Evolutionary conservation across 116 monocot genomes (phyloP), one percentile per base, ranked within the genome.

Genomic region (Cymodocea nodosa): DNA sequence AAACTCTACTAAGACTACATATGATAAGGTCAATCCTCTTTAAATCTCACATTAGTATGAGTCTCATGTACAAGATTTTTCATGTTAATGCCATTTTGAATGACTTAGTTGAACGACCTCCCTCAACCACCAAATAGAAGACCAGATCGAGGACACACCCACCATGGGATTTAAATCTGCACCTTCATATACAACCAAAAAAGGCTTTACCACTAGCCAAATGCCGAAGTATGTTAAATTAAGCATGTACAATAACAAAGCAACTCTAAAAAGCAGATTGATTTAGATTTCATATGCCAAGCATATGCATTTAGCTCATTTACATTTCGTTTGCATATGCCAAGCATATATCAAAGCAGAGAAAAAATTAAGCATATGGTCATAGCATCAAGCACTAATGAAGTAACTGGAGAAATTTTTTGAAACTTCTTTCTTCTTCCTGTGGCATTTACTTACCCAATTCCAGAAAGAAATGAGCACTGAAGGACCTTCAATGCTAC

Each of bases 381-480:
- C 7, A 10, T 8, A 8, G 12, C 9, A 44, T 44, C 44, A 1
- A 12, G 11, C 1, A 44, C 44, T 8, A 44, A 12, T 44, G 12
- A 44, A 44, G 44, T 44, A 56, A 34, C 1, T 60, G 36, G 16
- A 17, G 15, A 0, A 35, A 60, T 16, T 16, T 5, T 35, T 8
- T 15, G 35, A 35, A 60, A 60, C 17, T 15, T n/a, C 14, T 17
- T 17, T 6, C n/a, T 14, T 15, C 3, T 17, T 34, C 5, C 35
- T 17, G 17, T 35, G 35, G 5, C 8, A 13, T 10, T 2, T 11
- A 49, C 82, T 60, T 84, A 89, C 94, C 49, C 64, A 37, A 95
- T 64, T 56, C 90, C 87, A 49, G 85, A 87, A 69, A 89, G 83
- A 73, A 95, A 95, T 37, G 95, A 87, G 65, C 90, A 95, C 23